Conservation (phyloP, 2,329 filamentous ascomycete genomes). For the Pseudocercospora fijiensis region DNA sequence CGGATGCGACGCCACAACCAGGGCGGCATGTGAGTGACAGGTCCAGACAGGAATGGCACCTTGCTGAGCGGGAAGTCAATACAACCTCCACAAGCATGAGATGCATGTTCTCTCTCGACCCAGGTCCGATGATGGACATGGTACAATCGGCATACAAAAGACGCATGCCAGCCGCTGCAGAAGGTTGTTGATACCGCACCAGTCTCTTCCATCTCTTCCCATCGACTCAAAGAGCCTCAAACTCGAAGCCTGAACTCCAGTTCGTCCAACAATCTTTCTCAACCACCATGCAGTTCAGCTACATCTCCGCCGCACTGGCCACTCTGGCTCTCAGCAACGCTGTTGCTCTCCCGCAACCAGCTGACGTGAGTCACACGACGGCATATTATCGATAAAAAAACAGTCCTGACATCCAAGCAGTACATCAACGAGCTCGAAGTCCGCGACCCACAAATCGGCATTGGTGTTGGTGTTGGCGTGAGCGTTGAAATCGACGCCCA, state of each 20-base stretch:
- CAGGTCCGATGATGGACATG: not conserved
- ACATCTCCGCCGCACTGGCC: not conserved
- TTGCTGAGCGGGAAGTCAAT: not conserved
- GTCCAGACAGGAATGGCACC: not conserved
- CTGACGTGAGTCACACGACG: not conserved
- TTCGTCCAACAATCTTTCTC: not conserved
- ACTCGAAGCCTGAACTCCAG: not conserved
- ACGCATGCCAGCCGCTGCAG: not conserved
- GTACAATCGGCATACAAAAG: slow-evolving; percentile 6
- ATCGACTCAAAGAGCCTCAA: not conserved
- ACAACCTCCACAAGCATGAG: not conserved
- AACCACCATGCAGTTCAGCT: not conserved
- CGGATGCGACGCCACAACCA: not conserved
- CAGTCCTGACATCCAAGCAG: not conserved
- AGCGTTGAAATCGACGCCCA: not conserved
- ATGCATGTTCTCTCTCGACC: not conserved
- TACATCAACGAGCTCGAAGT: not conserved
- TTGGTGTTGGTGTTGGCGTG: not conserved
- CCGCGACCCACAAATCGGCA: slow-evolving; percentile 3
- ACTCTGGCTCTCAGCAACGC: not conserved
- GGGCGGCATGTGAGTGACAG: not conserved
- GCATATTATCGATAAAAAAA: not conserved
- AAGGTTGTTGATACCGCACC: not conserved
- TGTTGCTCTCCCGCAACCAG: not conserved
- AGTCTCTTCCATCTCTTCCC: not conserved